Evolutionary conservation across 768 basidiomycete genomes (phyloP).

Genomic region (Aureoboletus auriporus): DNA sequence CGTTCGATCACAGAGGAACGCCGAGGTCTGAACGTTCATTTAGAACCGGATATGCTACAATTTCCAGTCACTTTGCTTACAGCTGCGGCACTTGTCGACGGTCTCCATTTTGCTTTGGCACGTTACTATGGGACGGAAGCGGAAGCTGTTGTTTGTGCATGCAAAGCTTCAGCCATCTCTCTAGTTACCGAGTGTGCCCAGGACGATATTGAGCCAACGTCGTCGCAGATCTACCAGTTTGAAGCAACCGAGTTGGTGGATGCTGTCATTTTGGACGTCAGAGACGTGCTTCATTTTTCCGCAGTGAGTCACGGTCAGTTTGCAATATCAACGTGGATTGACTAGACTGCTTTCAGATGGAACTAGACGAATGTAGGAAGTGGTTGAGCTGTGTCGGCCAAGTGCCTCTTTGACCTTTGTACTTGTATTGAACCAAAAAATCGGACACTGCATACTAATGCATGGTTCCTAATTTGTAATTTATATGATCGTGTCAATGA

Average conservation of each 20-base stretch:
- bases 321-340: not conserved
- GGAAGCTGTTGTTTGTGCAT: slow-evolving; percentile 9
- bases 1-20: not conserved
- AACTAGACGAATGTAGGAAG: slow-evolving; percentile 21
- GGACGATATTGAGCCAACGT: not conserved
- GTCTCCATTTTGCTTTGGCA: slow-evolving; percentile 37
- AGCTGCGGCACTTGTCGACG: slow-evolving; percentile 45
- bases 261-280: slow-evolving; percentile 21
- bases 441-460: too few relatives aligned
- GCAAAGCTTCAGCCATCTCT: not conserved
- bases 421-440: not conserved
- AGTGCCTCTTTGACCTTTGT: not conserved
- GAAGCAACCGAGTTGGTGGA: slow-evolving; percentile 10
- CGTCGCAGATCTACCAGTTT: slow-evolving; percentile 8
- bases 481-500: slow-evolving; percentile 10
- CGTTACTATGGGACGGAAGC: slow-evolving; percentile 33
- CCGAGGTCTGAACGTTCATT: not conserved
- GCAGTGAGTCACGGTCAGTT: slow-evolving; percentile 10
- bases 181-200: not conserved
- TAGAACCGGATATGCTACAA: slow-evolving; percentile 52
- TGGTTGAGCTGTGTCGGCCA: slow-evolving; percentile 18
- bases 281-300: slow-evolving; percentile 22
- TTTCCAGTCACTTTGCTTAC: slow-evolving; percentile 55
- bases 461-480: slow-evolving; percentile 8
- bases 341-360: slow-evolving; percentile 13